Conservation (phyloP, 2,329 filamentous ascomycete genomes). For the Keithomyces neogunnii region DNA sequence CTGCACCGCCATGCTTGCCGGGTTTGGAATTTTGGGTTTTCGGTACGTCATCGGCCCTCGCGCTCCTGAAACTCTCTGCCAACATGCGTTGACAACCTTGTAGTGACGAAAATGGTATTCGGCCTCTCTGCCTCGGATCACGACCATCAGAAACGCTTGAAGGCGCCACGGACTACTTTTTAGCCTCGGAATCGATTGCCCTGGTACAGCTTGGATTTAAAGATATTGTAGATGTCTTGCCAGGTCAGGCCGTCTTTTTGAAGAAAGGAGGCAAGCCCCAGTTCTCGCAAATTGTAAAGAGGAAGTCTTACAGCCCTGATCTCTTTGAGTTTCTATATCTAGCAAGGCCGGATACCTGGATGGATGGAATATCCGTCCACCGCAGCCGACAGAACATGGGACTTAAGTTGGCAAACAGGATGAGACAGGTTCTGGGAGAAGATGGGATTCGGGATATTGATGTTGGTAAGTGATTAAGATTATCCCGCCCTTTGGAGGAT, state of each 20-base stretch:
- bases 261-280: constrained; percentile 66
- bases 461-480: constrained; percentile 25
- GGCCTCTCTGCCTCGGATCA: constrained; percentile 71
- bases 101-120: constrained; percentile 49
- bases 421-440: constrained; percentile 58
- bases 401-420: constrained; percentile 64
- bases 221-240: constrained; percentile 67
- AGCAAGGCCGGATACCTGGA: constrained; percentile 69
- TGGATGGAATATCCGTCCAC: constrained; percentile 84
- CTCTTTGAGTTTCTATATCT: constrained; percentile 82
- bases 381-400: constrained; percentile 83
- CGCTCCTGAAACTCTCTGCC: not conserved
- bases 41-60: constrained; percentile 25
- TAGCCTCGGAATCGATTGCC: constrained; percentile 83
- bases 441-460: constrained; percentile 70
- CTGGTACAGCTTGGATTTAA: constrained; percentile 72
- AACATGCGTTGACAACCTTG: not conserved
- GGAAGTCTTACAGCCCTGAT: constrained; percentile 68
- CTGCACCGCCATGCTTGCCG: constrained; percentile 73
- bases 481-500: constrained; percentile 7
- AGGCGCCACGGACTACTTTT: constrained; percentile 72
- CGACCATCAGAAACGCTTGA: constrained; percentile 55
- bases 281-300: constrained; percentile 65
- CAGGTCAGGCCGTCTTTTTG: constrained; percentile 80
- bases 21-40: constrained; percentile 74